Base-by-base conservation (phyloP, 2,329 filamentous ascomycete genomes). In the Talaromyces amestolkiae region DNA sequence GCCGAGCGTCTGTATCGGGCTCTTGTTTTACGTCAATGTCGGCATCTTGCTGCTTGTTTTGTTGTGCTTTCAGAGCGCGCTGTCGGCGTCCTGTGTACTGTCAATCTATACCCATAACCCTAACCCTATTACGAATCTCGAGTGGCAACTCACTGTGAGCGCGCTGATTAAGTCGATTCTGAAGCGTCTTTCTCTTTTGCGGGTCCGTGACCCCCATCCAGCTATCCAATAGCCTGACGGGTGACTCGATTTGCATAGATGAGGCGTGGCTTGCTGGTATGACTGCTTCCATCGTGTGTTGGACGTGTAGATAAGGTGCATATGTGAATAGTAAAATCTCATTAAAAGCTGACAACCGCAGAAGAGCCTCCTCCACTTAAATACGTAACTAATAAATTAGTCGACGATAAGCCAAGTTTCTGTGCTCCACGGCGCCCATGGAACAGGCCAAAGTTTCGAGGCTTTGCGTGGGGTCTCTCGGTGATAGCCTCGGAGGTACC, bases 151-250 rank as follows among this genome's bases (percentile, higher is more conserved):
- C 1, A 65, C 64, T 61, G 35, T 39, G 45, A 33, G 59, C 58
- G 3, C 64, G 64, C 17, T 65, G 64, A 17, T 65, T 65, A 15
- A 65, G 24, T 33, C 64, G 53, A 53, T 65, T 65, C 54, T 65
- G 64, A 17, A 65, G 13, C 10, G n/a, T 65, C 53, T 54, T 56
- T 45, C 64, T 33, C 45, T 31, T 33, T 24, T 58, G 59, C 7
- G 51, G 43, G n/a, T 65, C 64, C 8, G 51, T 61, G 17, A 65
- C 22, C 3, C 64, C 64, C 2, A 51, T 58, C 64, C 64, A 65
- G 11, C 53, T 45, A 56, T 65, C 64, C 43, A 62, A 15, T 17
- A 59, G n/a, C 35, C 15, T 7, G 7, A 63, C 17, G 39, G 58
- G 43, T 17, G 35, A 17, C 3, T 31, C 10, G 15, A 19, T 17